Evolutionary conservation across 257 asterid genomes (phyloP).

Genomic region (Misopates orontium): DNA sequence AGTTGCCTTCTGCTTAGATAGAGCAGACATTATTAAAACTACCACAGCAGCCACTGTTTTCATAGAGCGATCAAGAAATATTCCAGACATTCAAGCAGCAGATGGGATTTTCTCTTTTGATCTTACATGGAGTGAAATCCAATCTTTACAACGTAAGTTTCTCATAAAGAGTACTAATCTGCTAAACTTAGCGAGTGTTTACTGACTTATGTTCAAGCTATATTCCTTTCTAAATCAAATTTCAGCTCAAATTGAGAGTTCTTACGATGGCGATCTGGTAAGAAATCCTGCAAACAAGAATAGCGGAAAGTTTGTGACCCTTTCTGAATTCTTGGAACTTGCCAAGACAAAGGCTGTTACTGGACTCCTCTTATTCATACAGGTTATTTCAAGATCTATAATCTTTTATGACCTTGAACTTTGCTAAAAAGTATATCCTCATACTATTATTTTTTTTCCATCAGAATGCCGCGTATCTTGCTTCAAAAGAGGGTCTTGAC

Average conservation of each 20-base stretch:
- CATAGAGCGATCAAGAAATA: constrained; percentile 45
- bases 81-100: constrained; percentile 54
- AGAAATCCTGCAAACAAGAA: constrained; percentile 75
- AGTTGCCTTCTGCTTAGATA: constrained; percentile 73
- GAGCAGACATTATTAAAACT: constrained; percentile 67
- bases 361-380: constrained; percentile 54
- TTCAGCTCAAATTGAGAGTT: constrained; percentile 67
- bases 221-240: not conserved
- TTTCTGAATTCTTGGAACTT: constrained; percentile 64
- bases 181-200: too few relatives aligned
- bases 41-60: constrained; percentile 72
- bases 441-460: not conserved
- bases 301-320: constrained; percentile 65
- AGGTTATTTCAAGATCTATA: constrained; percentile 29
- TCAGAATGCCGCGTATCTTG: constrained; percentile 79
- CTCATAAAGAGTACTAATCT: not conserved
- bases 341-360: constrained; percentile 56
- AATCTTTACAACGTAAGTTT: constrained; percentile 60
- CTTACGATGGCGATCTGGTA: constrained; percentile 34
- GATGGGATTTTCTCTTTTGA: constrained; percentile 88
- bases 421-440: too few relatives aligned
- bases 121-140: constrained; percentile 77
- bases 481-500: constrained; percentile 64
- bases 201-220: constrained; percentile 29
- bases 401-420: too few relatives aligned